These are phyloP conservation scores for Fusarium algeriense DNA, from an alignment of 2,329 filamentous ascomycete genomes.

Conservation along the genomic window DNA sequence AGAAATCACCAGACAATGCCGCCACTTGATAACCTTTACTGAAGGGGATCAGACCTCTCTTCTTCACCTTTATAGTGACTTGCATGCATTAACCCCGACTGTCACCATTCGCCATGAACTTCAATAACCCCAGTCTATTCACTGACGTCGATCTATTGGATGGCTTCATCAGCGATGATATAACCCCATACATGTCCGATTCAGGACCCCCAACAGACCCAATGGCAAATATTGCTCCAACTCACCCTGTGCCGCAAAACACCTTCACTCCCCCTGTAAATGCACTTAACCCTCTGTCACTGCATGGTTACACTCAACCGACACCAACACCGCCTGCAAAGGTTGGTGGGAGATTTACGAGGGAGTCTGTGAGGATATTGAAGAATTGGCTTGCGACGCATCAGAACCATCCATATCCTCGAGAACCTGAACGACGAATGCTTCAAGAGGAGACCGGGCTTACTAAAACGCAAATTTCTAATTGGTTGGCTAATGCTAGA, in stretches of 20 bases:
- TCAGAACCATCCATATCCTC: conserved; percentile 83
- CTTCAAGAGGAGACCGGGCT: conserved; percentile 81
- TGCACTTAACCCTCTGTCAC: background rate
- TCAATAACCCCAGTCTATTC: conserved; percentile 16
- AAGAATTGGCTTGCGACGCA: conserved; percentile 85
- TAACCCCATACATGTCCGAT: conserved; percentile 28
- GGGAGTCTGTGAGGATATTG: conserved; percentile 79
- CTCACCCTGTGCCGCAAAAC: background rate
- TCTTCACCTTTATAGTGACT: conserved; percentile 25
- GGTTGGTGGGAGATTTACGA: conserved; percentile 63
- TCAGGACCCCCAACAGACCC: conserved; percentile 4
- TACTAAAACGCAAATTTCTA: conserved; percentile 82
- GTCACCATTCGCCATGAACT: conserved; percentile 11
- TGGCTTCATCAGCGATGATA: conserved; percentile 31
- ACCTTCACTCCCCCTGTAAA: conserved; percentile 1
- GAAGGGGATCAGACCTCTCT: conserved; percentile 11
- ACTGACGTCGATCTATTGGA: conserved; percentile 35
- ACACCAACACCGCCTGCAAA: conserved; percentile 26
- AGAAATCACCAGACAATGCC: background rate
- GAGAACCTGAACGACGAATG: conserved; percentile 81
- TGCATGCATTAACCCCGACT: conserved; percentile 17
- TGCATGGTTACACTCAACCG: background rate
- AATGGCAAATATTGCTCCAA: background rate
- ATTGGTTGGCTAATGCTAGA: conserved; percentile 89
- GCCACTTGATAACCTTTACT: conserved; percentile 22